Percentiles rank a stretch among this genome's conserved stretches.
Conservation (phyloP, 106 monocot species). For the Ottelia alismoides region DNA sequence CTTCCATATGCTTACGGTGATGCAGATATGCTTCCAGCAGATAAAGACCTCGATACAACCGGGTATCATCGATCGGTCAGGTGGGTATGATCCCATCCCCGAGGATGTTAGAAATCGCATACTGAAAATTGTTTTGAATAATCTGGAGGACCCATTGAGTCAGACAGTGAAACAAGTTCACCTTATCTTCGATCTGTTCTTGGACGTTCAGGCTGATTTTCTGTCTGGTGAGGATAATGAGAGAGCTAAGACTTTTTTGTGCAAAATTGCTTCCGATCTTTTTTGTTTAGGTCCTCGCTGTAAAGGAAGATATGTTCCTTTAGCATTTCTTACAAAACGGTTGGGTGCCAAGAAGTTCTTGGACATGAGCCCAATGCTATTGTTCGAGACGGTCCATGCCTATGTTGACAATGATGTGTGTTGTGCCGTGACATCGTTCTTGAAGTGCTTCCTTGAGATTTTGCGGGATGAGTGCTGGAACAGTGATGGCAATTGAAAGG, state of each 20-base stretch:
- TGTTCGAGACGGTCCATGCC: slow-evolving; percentile 56
- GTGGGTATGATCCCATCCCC: slow-evolving; percentile 50
- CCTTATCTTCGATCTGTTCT: slow-evolving; percentile 89
- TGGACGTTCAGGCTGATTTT: slow-evolving; percentile 55
- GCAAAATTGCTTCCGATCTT: slow-evolving; percentile 45
- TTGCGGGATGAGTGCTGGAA: slow-evolving; percentile 92
- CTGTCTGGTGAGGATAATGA: slow-evolving; percentile 23
- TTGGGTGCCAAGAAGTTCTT: slow-evolving; percentile 67
- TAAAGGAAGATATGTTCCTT: slow-evolving; percentile 89
- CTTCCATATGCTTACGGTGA: slow-evolving; percentile 93
- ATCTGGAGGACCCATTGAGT: slow-evolving; percentile 88
- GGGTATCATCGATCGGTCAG: slow-evolving; percentile 31
- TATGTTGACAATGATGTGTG: slow-evolving; percentile 95
- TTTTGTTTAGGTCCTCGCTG: slow-evolving; percentile 59
- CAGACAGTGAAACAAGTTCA: slow-evolving; percentile 97
- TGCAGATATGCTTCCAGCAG: slow-evolving; percentile 94
- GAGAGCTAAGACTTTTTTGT: slow-evolving; percentile 20
- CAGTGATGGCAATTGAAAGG: slow-evolving; percentile 58
- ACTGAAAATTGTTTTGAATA: slow-evolving; percentile 85
- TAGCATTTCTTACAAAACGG: slow-evolving; percentile 75
- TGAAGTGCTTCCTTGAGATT: slow-evolving; percentile 83
- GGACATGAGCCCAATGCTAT: slow-evolving; percentile 45
- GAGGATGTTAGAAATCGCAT: slow-evolving; percentile 37
- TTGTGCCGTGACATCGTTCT: slow-evolving; percentile 76
- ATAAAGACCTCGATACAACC: slow-evolving; percentile 65